phyloP scores from a whole-genome alignment of 352 stramenopile species.

The Blastocystis sp. region DNA sequence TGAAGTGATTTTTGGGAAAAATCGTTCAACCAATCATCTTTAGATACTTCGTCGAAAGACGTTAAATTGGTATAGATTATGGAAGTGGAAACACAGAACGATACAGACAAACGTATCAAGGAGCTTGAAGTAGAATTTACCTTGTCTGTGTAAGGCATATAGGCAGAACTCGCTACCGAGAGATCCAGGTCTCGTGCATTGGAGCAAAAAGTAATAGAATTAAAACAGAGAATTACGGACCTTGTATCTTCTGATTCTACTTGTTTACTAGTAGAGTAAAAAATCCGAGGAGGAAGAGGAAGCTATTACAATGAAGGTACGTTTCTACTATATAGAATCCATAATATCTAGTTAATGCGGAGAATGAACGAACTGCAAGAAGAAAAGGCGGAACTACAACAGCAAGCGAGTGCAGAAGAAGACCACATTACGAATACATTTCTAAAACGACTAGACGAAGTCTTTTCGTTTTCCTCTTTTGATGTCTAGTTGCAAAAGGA shows the following conservation, averaged over 20 bases:
- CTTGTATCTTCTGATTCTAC: not conserved
- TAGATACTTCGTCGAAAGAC: not conserved
- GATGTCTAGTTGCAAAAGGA: slow-evolving; percentile 63
- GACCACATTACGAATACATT: slow-evolving; percentile 65
- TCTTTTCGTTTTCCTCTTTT: not conserved
- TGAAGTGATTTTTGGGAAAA: not conserved
- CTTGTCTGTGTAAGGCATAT: not conserved
- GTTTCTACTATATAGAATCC: not conserved
- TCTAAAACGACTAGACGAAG: slow-evolving; percentile 62
- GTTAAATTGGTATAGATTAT: not conserved
- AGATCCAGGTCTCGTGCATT: not conserved
- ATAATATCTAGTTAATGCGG: slow-evolving; percentile 37
- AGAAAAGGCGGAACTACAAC: slow-evolving; percentile 30
- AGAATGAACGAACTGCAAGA: slow-evolving; percentile 53
- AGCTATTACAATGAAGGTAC: slow-evolving; percentile 49
- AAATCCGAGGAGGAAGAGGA: slow-evolving; percentile 55
- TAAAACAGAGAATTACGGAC: slow-evolving; percentile 47
- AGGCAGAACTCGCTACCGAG: slow-evolving; percentile 26
- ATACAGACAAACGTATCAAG: slow-evolving; percentile 3
- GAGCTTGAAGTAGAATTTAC: slow-evolving; percentile 25
- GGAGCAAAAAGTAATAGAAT: slow-evolving; percentile 30
- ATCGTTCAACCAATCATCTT: slow-evolving; percentile 42
- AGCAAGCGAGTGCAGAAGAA: slow-evolving; percentile 63
- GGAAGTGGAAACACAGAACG: not conserved
- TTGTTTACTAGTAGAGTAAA: slow-evolving; percentile 2